Evolutionary conservation across 495 filamentous ascomycete genomes (phyloP), one percentile per base, ranked within the genome.

Genomic region (Aspergillus taichungensis): DNA sequence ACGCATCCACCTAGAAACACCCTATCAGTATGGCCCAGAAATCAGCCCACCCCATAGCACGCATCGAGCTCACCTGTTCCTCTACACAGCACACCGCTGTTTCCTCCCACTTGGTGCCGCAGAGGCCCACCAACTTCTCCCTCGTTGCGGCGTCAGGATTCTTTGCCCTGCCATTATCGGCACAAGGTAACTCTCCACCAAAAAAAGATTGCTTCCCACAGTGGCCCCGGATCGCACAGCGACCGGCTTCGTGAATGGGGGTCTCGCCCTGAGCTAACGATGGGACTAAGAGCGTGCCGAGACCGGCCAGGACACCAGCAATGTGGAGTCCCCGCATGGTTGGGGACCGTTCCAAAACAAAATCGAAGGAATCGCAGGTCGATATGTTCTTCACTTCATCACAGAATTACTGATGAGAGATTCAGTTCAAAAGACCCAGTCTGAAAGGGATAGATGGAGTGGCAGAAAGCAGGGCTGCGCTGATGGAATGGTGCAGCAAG

Each of bases 191-290:
- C 54, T 94, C 77, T 38, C 80, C 77, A 12, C 87, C 87, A 57
- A 95, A 96, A 53, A 91, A 80, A 34, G 82, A 82, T 63, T 92
- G 80, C 59, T 84, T 88, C 6, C 91, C 92, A 58, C 92, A 98
- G 48, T 94, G 79, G 5, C 89, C 90, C 24, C 90, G 80, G 41
- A 98, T 83, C 0, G 92, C 87, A 67, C 92, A 98, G 50, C 92
- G 79, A 9, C 92, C 94, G 39, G 79, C 70, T 68, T 95, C 89
- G 53, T 96, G 94, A 52, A 81, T 85, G 28, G 59, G 67, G 5
- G 83, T 85, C 51, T 64, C 62, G 31, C 66, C 64, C 31, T 68
- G 47, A 27, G 62, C 69, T 3, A 62, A 24, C 1, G 56, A 48
- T 18, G 61, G 51, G 11, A 56, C 43, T 31, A 50, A 40, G 45